Conservation (phyloP, 371 early-diverging fungal genomes). For the Lichtheimia ornata region DNA sequence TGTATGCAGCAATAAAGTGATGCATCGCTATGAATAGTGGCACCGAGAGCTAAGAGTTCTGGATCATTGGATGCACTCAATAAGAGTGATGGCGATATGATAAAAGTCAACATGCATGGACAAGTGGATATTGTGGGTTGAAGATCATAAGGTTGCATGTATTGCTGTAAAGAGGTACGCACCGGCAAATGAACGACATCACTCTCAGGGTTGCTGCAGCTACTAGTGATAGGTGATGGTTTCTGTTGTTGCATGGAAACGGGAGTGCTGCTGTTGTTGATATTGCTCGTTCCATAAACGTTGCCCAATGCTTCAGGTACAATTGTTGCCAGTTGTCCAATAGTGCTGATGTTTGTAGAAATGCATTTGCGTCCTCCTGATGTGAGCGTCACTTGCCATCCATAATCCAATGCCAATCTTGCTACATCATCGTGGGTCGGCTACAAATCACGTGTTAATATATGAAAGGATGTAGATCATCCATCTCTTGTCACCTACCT, state of each 20-base stretch:
- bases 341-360: constrained; percentile 22
- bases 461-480: neutral
- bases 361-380: constrained; percentile 23
- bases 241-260: neutral
- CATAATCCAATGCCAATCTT: constrained; percentile 22
- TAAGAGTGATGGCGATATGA: constrained; percentile 10
- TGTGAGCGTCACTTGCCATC: constrained; percentile 21
- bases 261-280: neutral
- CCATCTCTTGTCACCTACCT: constrained; percentile 6
- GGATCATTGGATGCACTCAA: neutral
- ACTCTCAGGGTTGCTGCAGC: neutral
- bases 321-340: constrained; percentile 21
- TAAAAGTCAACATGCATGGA: constrained; percentile 16
- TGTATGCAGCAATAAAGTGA: constrained; percentile 5
- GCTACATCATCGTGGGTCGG: constrained; percentile 21
- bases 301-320: constrained; percentile 20
- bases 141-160: constrained; percentile 8
- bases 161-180: constrained; percentile 9
- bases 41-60: neutral
- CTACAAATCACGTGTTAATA: constrained; percentile 9
- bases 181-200: constrained; percentile 7
- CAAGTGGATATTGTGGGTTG: constrained; percentile 1
- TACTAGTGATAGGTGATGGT: neutral
- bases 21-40: neutral
- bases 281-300: constrained; percentile 12